phyloP scores from a whole-genome alignment of 2,329 filamentous ascomycete genomes.

The Aureobasidium sp. region DNA sequence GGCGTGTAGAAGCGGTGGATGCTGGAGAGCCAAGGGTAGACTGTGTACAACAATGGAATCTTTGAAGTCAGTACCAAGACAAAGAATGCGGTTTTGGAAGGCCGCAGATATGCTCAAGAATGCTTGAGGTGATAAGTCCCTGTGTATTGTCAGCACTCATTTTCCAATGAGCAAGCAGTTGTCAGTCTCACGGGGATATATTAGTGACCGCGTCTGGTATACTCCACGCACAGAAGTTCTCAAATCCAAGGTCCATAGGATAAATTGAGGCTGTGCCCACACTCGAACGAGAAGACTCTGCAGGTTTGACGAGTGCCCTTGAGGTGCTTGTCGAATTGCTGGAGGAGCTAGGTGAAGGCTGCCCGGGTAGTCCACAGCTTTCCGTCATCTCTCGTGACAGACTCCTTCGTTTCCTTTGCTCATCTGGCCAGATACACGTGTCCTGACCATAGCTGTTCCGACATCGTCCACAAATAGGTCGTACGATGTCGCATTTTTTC shows the following conservation, averaged over 20 bases:
- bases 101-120: slow-evolving; percentile 16
- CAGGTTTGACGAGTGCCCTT: background rate
- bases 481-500: slow-evolving; percentile 21
- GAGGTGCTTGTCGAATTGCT: background rate
- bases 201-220: slow-evolving; percentile 1
- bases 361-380: background rate
- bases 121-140: slow-evolving; percentile 15
- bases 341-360: background rate
- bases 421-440: background rate
- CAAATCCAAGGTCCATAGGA: background rate
- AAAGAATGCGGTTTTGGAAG: slow-evolving; percentile 19
- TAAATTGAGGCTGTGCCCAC: background rate
- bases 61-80: slow-evolving; percentile 16
- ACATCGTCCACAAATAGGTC: slow-evolving; percentile 20
- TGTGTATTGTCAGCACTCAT: background rate
- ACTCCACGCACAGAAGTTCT: background rate
- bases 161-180: background rate
- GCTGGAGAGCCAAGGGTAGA: slow-evolving; percentile 15
- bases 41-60: slow-evolving; percentile 17
- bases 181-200: background rate
- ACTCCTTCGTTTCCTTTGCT: background rate
- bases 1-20: slow-evolving; percentile 20
- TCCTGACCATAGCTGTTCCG: slow-evolving; percentile 17
- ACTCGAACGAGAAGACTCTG: background rate
- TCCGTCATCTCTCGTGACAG: background rate